Percentiles rank a stretch among this genome's conserved stretches.
Evolutionary conservation across 148 eudicot species (phyloP).

Genomic region (Gaultheria prostrata): DNA sequence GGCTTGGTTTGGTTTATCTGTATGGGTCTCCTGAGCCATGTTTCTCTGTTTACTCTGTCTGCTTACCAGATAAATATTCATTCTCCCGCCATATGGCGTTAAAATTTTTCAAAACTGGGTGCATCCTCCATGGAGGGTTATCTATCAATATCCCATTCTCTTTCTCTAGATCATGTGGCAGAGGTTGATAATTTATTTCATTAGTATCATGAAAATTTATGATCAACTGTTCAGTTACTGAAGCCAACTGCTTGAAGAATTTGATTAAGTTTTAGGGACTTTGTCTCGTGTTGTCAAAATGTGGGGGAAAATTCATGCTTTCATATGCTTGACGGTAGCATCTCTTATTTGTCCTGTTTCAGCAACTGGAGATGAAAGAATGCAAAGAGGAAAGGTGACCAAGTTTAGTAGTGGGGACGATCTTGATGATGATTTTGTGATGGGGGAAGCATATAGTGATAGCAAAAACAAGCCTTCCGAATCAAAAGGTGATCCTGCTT

Average conservation of each 20-base stretch:
- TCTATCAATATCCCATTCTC: not conserved
- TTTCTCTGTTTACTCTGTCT: not conserved
- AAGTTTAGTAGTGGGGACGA: constrained; percentile 87
- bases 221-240: not conserved
- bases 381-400: constrained; percentile 54
- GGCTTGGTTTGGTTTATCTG: too few relatives aligned
- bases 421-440: constrained; percentile 85
- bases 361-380: constrained; percentile 30
- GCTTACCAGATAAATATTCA: not conserved
- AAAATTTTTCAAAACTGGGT: not conserved
- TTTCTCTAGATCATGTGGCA: not conserved
- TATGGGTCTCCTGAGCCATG: not conserved
- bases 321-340: not conserved
- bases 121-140: not conserved
- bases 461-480: constrained; percentile 22
- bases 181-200: not conserved
- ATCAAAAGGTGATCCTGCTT: constrained; percentile 16
- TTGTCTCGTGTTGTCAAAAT: not conserved
- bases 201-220: not conserved
- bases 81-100: not conserved
- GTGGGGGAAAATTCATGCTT: not conserved
- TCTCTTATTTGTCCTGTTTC: not conserved
- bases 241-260: not conserved
- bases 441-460: constrained; percentile 24
- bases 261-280: not conserved